Base-by-base conservation (phyloP, 306 rosid species). In the Pyrus betulifolia region DNA sequence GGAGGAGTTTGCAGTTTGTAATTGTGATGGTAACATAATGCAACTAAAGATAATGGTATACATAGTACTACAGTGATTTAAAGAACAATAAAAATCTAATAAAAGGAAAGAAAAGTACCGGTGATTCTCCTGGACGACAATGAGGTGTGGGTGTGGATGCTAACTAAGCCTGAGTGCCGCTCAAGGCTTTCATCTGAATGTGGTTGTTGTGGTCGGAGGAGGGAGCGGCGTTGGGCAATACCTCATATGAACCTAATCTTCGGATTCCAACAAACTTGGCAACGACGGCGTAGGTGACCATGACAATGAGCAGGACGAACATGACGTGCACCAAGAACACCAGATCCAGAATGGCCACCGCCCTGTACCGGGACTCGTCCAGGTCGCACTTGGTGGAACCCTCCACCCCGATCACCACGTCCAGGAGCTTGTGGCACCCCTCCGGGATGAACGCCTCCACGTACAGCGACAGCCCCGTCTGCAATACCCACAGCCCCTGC, bases 351-450 rank as follows among this genome's bases (percentile, higher is more conserved):
- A 95, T 71, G 7, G 99, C 96, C 1, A 85, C 84, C 3, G 99
- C 97, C 25, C 99, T 83, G 51, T 89, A 80, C 83, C 84, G 85
- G 22, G 97, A 95, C 44, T 90, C 96, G 2, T 92, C 96, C 6
- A 95, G 82, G 55, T 90, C 97, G n/a, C 99, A 92, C 69, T 90
- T 84, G 22, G 99, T 95, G 12, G 99, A 95, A 2, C 97, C 96
- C 75, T 90, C 96, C 1, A 92, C 90, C 6, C 97, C 97, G 12
- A 67, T 80, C 11, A 73, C 85, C 31, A 93, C 96, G 27, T 90
- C 98, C 5, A 95, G 91, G 67, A 95, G 81, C 49, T 91, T 80
- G 78, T 95, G 97, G 77, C 99, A 95, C 0, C 99, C 99, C 11
- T 95, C 97, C 0, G 99, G 97, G 45, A 95, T 92, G 82, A 95